Evolutionary conservation across 805 yeast species (phyloP), one percentile per base, ranked within the genome.

Genomic region (Sugiyamaella mastotermitis): DNA sequence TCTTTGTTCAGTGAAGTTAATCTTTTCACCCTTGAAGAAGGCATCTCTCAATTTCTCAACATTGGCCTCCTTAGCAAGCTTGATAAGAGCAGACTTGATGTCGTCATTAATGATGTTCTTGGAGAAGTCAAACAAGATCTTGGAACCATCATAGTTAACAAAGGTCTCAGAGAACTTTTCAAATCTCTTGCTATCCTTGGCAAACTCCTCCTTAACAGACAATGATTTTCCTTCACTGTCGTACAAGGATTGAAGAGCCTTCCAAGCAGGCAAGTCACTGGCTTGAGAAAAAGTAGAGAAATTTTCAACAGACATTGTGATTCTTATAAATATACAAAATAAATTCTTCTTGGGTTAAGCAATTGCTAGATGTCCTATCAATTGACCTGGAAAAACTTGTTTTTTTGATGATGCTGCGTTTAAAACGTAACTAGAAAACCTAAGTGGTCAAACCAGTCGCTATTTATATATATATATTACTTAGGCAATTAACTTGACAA

Each of bases 81-180:
- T 71, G 47, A 85, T 47, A 61, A 92, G 76, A 38, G 76, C 62
- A 23, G 65, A 51, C 51, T 85, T 64, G 57, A 90, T 76, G 57
- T 85, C 86, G 50, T 87, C 95, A 61, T 87, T 80, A 60, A 92
- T 71, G 62, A 92, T 72, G 68, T 92, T 92, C 76, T 92, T 92
- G 55, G 95, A 84, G 74, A 81, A 92, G 64, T 92, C 99, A 58
- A 90, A 92, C 54, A 90, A 68, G 59, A 92, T 83, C 68, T 87
- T 71, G 41, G 95, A 83, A 33, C 82, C 86, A 59, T 90, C 97
- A 62, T 59, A 83, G 72, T 90, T 92, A 53, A 69, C 69, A 65
- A 87, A 86, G 42, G 83, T 78, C 60, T 75, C 76, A 49, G 92
- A 75, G 61, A 72, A 80, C 63, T 83, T 86, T 47, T 67, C 72